Base-by-base conservation (phyloP, 75 land plant genomes). In the Cryptomeria japonica region DNA sequence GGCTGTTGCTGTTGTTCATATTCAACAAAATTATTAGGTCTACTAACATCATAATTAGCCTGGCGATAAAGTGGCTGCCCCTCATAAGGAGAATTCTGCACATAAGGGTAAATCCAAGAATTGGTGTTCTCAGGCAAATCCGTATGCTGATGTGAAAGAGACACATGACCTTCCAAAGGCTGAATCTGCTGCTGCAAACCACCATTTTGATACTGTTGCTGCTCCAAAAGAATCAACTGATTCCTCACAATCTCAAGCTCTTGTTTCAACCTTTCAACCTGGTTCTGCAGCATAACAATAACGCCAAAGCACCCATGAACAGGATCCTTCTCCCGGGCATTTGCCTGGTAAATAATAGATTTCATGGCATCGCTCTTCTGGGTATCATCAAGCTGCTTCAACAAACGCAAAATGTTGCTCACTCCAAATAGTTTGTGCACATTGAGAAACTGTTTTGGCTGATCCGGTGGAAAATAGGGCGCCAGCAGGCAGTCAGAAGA, bases 281-380 rank as follows among this genome's bases (percentile, higher is more conserved):
- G 92, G 1, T 83, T 84, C 28, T 91, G 86, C 53, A 96, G 91
- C 25, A 90, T 87, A 8, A 56, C 56, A 44, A 95, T 89, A 49
- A 93, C 73, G 0, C 94, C 61, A 64, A 85, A 87, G 80, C 95
- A 95, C 1, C 97, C 97, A 32, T 94, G 89, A 75, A 94, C 91
- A 37, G 95, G 97, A 85, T 95, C 95, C 41, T 37, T 44, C 38
- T 95, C 96, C 2, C 96, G 91, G 0, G 85, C 89, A 37, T 95
- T 90, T n/a, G 96, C 91, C 87, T 96, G 91, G 86, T 86, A 96
- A 95, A 49, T 49, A 49, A 49, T 49, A 12, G 53, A 49, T 13
- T 13, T 49, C 53, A 49, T 49, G 53, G 53, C 95, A 10, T 88
- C 92, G 42, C 88, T 90, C n/a, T 91, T 91, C 32, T 88, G 84